Conservation (phyloP, 176 grass and related monocot genomes). For the Aegilops sharonensis region DNA sequence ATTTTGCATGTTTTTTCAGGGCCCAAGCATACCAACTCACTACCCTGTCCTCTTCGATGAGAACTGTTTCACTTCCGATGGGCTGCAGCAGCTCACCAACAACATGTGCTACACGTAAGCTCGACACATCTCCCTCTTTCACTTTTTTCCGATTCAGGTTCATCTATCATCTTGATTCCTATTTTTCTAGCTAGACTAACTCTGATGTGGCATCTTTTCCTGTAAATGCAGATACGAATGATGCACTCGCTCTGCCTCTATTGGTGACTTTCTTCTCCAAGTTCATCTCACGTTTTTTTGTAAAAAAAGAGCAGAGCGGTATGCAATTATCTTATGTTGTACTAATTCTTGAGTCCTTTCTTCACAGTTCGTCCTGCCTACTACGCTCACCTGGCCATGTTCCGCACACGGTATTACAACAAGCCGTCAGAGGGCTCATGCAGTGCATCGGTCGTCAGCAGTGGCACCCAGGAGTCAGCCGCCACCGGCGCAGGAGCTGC, state of each 20-base stretch:
- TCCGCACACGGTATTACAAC: slow-evolving; percentile 52
- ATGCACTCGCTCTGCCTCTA: slow-evolving; percentile 67
- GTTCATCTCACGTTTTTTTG: background rate
- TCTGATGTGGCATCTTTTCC: background rate
- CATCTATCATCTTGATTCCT: background rate
- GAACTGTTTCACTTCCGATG: slow-evolving; percentile 47
- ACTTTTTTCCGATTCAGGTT: background rate
- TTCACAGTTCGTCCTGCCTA: slow-evolving; percentile 63
- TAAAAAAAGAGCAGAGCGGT: background rate
- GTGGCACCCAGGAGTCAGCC: background rate
- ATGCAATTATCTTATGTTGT: background rate
- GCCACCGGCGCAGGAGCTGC: background rate
- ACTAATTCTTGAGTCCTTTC: background rate
- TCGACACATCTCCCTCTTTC: background rate
- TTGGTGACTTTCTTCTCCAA: slow-evolving; percentile 40
- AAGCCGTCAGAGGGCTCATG: slow-evolving; percentile 33
- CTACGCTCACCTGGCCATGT: slow-evolving; percentile 71
- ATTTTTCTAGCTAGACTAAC: background rate
- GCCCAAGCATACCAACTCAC: slow-evolving; percentile 55
- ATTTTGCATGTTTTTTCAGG: slow-evolving; percentile 23
- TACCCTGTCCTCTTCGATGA: slow-evolving; percentile 58
- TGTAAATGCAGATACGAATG: slow-evolving; percentile 58
- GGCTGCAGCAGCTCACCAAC: slow-evolving; percentile 45
- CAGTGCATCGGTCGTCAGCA: background rate
- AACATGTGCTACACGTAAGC: slow-evolving; percentile 78